These are phyloP conservation scores for Penicillium turbatum DNA, from an alignment of 495 filamentous ascomycete genomes.

Conservation along the genomic window DNA sequence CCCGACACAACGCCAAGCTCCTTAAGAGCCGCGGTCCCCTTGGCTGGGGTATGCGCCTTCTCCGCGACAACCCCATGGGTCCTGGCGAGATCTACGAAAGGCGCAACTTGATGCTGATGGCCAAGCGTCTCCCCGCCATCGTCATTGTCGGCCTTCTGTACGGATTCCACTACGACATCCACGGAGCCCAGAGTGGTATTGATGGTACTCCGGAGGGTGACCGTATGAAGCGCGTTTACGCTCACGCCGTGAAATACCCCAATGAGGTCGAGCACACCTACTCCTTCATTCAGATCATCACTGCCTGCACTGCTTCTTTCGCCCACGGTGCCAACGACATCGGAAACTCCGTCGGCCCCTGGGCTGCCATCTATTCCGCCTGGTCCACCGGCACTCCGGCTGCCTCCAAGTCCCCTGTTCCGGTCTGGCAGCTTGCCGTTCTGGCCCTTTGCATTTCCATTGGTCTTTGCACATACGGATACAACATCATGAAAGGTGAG, in stretches of 20 bases:
- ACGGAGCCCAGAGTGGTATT: slow-evolving; percentile 60
- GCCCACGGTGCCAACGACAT: slow-evolving; percentile 81
- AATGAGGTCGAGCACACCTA: slow-evolving; percentile 74
- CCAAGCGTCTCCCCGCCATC: slow-evolving; percentile 58
- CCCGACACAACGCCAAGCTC: slow-evolving; percentile 50
- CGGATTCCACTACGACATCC: slow-evolving; percentile 69
- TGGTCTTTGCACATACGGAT: slow-evolving; percentile 60
- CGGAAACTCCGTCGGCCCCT: slow-evolving; percentile 71
- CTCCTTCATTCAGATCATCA: slow-evolving; percentile 70
- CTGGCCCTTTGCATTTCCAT: slow-evolving; percentile 49
- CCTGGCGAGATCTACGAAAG: slow-evolving; percentile 62
- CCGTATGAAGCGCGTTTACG: slow-evolving; percentile 59
- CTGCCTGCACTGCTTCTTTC: slow-evolving; percentile 70
- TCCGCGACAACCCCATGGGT: slow-evolving; percentile 64
- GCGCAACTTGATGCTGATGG: slow-evolving; percentile 55
- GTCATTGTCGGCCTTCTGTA: slow-evolving; percentile 55
- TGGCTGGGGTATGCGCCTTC: slow-evolving; percentile 68
- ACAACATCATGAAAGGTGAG: slow-evolving; percentile 64
- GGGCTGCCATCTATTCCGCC: slow-evolving; percentile 62
- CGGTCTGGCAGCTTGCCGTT: slow-evolving; percentile 58
- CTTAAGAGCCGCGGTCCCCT: slow-evolving; percentile 54
- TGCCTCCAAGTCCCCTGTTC: slow-evolving; percentile 48
- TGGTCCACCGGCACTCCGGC: slow-evolving; percentile 54
- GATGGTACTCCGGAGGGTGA: slow-evolving; percentile 61
- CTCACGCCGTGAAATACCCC: slow-evolving; percentile 59